Evolutionary conservation across 1,284 basidiomycete species (phyloP), one percentile per base, ranked within the genome.

Genomic region (Sparassis latifolia): DNA sequence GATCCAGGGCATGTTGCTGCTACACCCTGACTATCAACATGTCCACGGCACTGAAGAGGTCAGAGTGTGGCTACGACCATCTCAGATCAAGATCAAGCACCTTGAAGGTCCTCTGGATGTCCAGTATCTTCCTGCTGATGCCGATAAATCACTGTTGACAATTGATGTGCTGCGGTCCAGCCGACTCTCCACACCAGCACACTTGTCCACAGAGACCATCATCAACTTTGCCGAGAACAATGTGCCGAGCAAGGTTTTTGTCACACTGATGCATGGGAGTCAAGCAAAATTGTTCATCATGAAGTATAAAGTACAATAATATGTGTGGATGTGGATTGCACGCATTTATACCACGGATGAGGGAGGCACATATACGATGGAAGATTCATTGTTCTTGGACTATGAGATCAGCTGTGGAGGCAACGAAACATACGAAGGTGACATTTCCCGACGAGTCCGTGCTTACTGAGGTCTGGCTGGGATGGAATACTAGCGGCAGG

Each of bases 211-310:
- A 4, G 74, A 77, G 53, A 69, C 69, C 20, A 71, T 76, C 46
- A 67, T 71, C 45, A 74, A 74, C 54, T 64, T 77, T n/a, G 66
- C 70, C 7, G 68, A 75, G 55, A 76, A 76, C 55, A 71, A 71
- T 1, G 74, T 77, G 1, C 61, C 66, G 0, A 45, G 52, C 7
- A 12, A 49, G 0, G 55, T 65, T 5, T 69, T 77, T 48, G 33
- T 50, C 3, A 40, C 57, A 1, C 58, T 76, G 9, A 60, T 73
- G 44, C 44, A 48, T 29, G 31, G 49, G 2, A 37, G 44, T 4
- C 37, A 72, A 27, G 33, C 56, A 0, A 52, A 61, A 20, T 20
- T 20, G 20, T 20, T 20, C 20, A 20, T 20, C 20, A 20, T 20
- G 20, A 20, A 20, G 20, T 1, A 20, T 20, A 20, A 20, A 20